Percentiles rank a stretch among this genome's conserved stretches.
These are phyloP conservation scores for Pachysolen tannophilus DNA, from an alignment of 805 yeast species.

Conservation along the genomic window DNA sequence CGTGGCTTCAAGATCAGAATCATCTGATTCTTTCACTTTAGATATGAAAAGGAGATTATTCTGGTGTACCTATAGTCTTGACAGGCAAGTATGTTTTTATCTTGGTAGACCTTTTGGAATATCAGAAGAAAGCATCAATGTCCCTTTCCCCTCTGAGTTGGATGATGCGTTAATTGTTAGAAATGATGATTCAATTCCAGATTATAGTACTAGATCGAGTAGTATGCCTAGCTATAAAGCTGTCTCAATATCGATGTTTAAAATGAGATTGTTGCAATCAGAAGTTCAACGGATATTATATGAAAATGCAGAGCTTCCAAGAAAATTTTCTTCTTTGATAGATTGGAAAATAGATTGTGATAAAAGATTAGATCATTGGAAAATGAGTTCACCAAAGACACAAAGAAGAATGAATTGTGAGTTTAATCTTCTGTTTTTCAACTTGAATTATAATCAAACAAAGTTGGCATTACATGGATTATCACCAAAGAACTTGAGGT, in stretches of 20 bases:
- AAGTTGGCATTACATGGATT: constrained; percentile 67
- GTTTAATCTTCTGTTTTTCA: constrained; percentile 63
- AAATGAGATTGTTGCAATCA: constrained; percentile 66
- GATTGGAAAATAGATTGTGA: constrained; percentile 59
- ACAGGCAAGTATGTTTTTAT: constrained; percentile 79
- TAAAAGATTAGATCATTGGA: constrained; percentile 56
- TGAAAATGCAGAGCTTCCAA: constrained; percentile 64
- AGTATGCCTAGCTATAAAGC: constrained; percentile 56
- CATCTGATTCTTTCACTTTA: constrained; percentile 42
- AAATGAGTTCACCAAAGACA: constrained; percentile 44
- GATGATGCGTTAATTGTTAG: constrained; percentile 60
- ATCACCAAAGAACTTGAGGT: constrained; percentile 57
- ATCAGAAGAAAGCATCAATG: constrained; percentile 70
- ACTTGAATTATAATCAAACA: constrained; percentile 71
- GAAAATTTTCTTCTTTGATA: constrained; percentile 41
- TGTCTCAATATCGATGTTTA: constrained; percentile 60
- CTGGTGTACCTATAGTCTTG: constrained; percentile 86
- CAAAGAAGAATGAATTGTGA: constrained; percentile 59
- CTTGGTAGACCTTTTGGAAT: constrained; percentile 85
- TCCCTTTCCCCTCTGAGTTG: constrained; percentile 61
- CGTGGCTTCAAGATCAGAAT: constrained; percentile 19
- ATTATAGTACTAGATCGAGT: constrained; percentile 29
- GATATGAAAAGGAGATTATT: constrained; percentile 73
- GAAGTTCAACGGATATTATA: constrained; percentile 67
- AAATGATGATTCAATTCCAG: constrained; percentile 24